Evolutionary conservation across 2,329 filamentous ascomycete genomes (phyloP).

Genomic region (Trichothecium roseum): DNA sequence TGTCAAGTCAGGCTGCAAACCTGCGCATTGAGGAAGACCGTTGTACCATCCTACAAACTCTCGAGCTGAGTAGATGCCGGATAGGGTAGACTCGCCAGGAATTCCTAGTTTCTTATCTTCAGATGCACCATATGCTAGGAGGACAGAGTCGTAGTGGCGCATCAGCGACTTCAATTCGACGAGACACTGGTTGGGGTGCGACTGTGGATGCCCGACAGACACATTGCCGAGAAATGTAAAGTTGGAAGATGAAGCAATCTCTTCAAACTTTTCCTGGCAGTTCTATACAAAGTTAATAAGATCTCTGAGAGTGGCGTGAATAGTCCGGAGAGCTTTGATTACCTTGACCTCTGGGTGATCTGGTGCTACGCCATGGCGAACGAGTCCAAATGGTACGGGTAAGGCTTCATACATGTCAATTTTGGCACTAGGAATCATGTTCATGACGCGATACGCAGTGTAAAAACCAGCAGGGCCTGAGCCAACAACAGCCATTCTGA

Average conservation of each 20-base stretch:
- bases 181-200: neutral
- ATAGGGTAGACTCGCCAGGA: conserved; percentile 62
- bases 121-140: conserved; percentile 88
- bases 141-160: conserved; percentile 80
- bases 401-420: conserved; percentile 96
- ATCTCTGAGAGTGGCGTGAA: neutral
- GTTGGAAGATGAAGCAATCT: conserved; percentile 69
- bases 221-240: conserved; percentile 93
- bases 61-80: conserved; percentile 75
- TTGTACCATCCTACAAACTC: conserved; percentile 99
- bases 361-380: conserved; percentile 91
- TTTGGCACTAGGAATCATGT: conserved; percentile 57
- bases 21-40: conserved; percentile 72
- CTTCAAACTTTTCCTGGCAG: conserved; percentile 85
- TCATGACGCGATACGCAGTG: conserved; percentile 75
- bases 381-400: conserved; percentile 85
- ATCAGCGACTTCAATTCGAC: conserved; percentile 60
- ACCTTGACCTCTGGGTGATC: conserved; percentile 99
- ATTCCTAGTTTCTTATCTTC: conserved; percentile 71
- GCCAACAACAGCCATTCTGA: conserved; percentile 80
- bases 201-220: conserved; percentile 50
- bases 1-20: conserved; percentile 62
- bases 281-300: conserved; percentile 48
- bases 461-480: conserved; percentile 97
- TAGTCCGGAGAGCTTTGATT: conserved; percentile 10